Evolutionary conservation across 257 asterid genomes (phyloP).

Genomic region (Thymus mandschuricus): DNA sequence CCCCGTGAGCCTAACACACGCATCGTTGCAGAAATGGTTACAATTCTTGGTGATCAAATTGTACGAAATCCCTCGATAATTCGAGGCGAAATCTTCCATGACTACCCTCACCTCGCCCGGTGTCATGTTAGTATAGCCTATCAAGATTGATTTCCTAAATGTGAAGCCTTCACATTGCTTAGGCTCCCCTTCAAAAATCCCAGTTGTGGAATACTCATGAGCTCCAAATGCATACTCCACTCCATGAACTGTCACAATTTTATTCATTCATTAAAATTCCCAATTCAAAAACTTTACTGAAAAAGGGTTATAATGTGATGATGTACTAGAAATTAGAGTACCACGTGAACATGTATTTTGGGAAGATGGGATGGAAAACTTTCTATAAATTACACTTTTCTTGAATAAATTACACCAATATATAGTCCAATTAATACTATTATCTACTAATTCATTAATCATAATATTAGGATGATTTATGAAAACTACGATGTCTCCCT

Average conservation of each 20-base stretch:
- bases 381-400: too few species aligned
- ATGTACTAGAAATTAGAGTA: too few species aligned
- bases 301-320: neutral
- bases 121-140: conserved; percentile 59
- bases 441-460: neutral
- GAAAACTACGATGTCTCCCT: too few species aligned
- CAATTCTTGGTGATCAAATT: conserved; percentile 66
- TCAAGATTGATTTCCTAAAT: conserved; percentile 57
- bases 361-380: too few species aligned
- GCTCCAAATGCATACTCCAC: conserved; percentile 80
- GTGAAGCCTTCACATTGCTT: conserved; percentile 58
- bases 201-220: conserved; percentile 63
- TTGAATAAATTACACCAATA: too few species aligned
- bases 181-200: conserved; percentile 68
- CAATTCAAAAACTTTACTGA: neutral
- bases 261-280: neutral
- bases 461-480: neutral
- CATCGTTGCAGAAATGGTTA: conserved; percentile 77
- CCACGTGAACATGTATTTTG: too few species aligned
- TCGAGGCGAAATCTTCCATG: conserved; percentile 53
- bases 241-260: conserved; percentile 45
- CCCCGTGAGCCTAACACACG: conserved; percentile 49
- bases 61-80: conserved; percentile 59
- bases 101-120: conserved; percentile 40
- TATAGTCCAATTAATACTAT: too few species aligned